Base-by-base conservation (phyloP, 2,329 filamentous ascomycete species). In the Penicillium sp. region DNA sequence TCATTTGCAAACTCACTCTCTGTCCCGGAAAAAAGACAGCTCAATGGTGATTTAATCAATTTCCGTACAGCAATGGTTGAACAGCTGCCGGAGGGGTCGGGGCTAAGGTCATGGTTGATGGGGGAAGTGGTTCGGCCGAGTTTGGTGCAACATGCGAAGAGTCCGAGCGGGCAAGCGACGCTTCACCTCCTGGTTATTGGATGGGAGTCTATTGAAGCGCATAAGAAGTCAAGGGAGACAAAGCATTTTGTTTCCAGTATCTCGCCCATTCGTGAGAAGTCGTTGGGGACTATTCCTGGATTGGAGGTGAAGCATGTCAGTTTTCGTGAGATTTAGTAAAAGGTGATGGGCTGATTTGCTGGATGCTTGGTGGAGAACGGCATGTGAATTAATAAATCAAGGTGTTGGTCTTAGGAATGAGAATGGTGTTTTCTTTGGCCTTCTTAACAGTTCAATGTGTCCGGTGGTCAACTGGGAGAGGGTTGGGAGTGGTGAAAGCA, bases 121-220 rank as follows among this genome's bases (percentile, higher is more conserved):
- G 75, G 73, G 2, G 70, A 74, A 57, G 63, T 76, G 9, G 72
- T 75, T 33, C 62, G 75, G 21, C 75, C 75, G 0, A 68, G 68
- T 22, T 63, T 52, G 55, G 56, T 73, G 39, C 39, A 63, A 27
- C 70, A 63, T 69, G 65, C 39, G 65, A 73, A 55, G 70, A 79
- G 77, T 63, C 68, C 59, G 37, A 76, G 70, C 16, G 75, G 74
- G 3, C 68, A 76, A 62, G 80, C 76, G 11, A 74, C 75, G 53
- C 67, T 77, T 54, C 76, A 77, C 62, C 63, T 79, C 4, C 56
- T 76, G n/a, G 72, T 74, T 19, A 70, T 83, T 53, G 83, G 82
- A 5, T 86, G 83, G 83, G 70, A 77, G 50, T 80, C 73, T 62
- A 72, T 80, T 21, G 78, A 82, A 35, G 73, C 71, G 48, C 83